phyloP scores from a whole-genome alignment of 139 green algal species.

The Chlorella vulgaris region DNA sequence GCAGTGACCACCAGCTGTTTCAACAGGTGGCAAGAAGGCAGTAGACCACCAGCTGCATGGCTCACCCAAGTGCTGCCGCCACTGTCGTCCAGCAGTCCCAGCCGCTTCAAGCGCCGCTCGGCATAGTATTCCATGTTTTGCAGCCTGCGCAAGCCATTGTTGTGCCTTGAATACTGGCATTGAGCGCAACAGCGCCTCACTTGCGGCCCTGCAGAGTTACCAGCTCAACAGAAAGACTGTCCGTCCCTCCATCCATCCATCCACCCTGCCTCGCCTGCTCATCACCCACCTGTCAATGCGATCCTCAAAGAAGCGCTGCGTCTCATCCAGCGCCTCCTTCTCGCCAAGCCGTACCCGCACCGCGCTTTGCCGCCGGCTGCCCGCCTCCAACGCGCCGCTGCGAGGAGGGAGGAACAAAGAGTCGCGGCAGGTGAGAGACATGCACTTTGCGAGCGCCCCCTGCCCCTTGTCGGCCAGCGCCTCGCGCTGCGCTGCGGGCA shows the following conservation, averaged over 20 bases:
- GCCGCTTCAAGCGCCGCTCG: conserved; percentile 78
- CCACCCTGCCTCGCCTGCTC: not conserved
- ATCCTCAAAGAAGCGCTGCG: conserved; percentile 75
- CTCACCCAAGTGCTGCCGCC: conserved; percentile 63
- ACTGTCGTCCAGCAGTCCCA: conserved; percentile 87
- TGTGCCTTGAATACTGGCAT: too few relatives aligned
- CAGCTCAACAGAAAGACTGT: too few relatives aligned
- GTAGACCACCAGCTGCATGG: too few relatives aligned
- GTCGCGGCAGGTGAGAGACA: too few relatives aligned
- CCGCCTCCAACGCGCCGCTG: conserved; percentile 27
- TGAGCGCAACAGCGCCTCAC: not conserved
- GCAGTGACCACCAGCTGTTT: too few relatives aligned
- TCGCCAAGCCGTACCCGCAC: conserved; percentile 77
- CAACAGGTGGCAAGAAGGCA: too few relatives aligned
- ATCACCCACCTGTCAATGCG: conserved; percentile 45
- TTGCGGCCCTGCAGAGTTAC: not conserved
- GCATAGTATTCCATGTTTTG: conserved; percentile 81
- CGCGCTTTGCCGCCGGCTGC: conserved; percentile 54
- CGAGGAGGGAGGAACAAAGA: not conserved
- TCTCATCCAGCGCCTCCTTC: conserved; percentile 75
- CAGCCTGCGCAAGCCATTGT: too few relatives aligned
- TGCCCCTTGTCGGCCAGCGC: too few relatives aligned
- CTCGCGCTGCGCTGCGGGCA: too few relatives aligned
- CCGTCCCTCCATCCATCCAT: not conserved
- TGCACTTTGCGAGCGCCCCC: too few relatives aligned